These are phyloP conservation scores for Stenogyne calaminthoides DNA, from an alignment of 305 asterid species.

Conservation along the genomic window DNA sequence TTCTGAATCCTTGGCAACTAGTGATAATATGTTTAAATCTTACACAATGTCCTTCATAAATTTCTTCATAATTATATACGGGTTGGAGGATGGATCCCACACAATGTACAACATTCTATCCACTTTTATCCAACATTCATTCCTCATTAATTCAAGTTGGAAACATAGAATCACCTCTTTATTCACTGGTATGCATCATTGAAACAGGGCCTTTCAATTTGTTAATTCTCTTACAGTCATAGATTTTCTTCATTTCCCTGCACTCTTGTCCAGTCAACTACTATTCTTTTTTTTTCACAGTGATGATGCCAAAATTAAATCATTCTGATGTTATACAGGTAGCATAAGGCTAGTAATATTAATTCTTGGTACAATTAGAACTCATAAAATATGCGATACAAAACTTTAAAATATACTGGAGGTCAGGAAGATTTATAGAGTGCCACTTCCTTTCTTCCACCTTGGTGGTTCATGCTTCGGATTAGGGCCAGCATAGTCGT, in stretches of 20 bases:
- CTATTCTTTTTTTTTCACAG: too few species aligned
- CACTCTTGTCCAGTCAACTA: too few species aligned
- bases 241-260: too few species aligned
- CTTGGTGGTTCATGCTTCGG: conserved; percentile 52
- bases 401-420: neutral
- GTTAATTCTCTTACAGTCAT: too few species aligned
- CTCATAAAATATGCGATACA: conserved; percentile 11
- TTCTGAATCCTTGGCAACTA: neutral
- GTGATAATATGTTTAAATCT: neutral
- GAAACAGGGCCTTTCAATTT: neutral
- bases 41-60: neutral
- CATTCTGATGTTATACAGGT: neutral
- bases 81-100: too few species aligned
- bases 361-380: neutral
- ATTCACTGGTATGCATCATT: neutral
- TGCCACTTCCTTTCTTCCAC: conserved; percentile 41
- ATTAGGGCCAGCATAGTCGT: conserved; percentile 58
- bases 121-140: neutral
- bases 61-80: neutral
- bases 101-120: neutral
- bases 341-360: neutral
- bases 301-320: too few species aligned
- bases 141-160: neutral
- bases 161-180: neutral
- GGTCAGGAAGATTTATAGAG: neutral